These are phyloP conservation scores for Magnolia sinica DNA, from an alignment of 164 flowering plant genomes.

Conservation along the genomic window DNA sequence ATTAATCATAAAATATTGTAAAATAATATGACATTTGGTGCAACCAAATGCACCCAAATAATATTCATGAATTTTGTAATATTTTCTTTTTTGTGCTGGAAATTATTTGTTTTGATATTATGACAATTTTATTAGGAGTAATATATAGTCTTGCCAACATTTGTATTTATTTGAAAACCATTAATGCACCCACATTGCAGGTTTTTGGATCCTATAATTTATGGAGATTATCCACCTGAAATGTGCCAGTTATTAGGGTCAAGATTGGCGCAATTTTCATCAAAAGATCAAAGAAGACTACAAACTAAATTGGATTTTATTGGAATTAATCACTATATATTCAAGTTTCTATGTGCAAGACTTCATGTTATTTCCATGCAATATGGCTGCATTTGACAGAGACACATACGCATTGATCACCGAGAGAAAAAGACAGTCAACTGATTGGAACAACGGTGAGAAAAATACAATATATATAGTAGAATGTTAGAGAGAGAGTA, in stretches of 20 bases:
- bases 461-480: no score
- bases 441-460: conserved; percentile 22
- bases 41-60: no score
- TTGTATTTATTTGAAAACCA: no score
- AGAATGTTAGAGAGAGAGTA: no score
- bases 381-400: neutral
- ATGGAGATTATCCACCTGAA: conserved; percentile 41
- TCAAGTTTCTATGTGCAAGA: conserved; percentile 19
- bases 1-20: no score
- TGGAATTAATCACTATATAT: conserved; percentile 28
- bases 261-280: conserved; percentile 26
- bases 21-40: no score
- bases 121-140: neutral
- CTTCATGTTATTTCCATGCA: conserved; percentile 15
- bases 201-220: conserved; percentile 40
- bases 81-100: neutral
- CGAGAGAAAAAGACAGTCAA: conserved; percentile 13
- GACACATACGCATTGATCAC: neutral
- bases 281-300: conserved; percentile 19
- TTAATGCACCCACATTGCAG: conserved; percentile 9
- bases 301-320: conserved; percentile 33
- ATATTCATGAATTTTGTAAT: no score
- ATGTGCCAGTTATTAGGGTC: conserved; percentile 25
- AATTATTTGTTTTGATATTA: neutral
- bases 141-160: neutral